Evolutionary conservation across 441 rosid genomes (phyloP), one percentile per base, ranked within the genome.

Genomic region (Erodium texanum): DNA sequence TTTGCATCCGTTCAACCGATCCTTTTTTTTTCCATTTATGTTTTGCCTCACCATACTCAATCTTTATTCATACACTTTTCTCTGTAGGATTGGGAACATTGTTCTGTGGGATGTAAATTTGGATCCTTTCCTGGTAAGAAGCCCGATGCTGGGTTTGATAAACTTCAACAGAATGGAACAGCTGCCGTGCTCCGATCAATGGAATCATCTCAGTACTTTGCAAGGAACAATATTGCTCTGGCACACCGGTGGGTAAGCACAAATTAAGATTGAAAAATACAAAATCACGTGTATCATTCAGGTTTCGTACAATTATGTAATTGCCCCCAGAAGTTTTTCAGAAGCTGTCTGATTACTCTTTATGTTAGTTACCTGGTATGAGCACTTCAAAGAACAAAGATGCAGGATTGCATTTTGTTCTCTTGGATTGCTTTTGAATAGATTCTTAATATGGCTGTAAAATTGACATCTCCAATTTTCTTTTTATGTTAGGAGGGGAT

Each of bases 181-280:
- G 74, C 80, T 64, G 62, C 75, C 72, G 83, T 93, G 64, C 86
- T 78, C 59, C 84, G 90, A 69, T 93, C 97, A 22, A 93, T 93
- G 97, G 98, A 93, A 81, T 87, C 98, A 54, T 80, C 97, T 64
- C 77, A 77, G 15, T 89, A 93, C 72, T 90, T 86, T 78, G 16
- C 71, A 43, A 83, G 83, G 56, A 93, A 90, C 71, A 73, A 83
- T 82, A 68, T 93, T 70, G 87, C 70, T 71, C 77, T 69, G 58
- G 97, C 98, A 82, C 86, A 93, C 85, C 86, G 96, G 97, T 93
- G 92, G 95, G 96, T 93, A 89, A 89, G 95, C 93, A 84, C 85
- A 73, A 75, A 75, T 79, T 70, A 36, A 67, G 70, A 76, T 72
- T 15, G 20, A 50, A 50, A 43, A 50, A 16, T 50, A 50, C 3